Conservation (phyloP, 345 rosid genomes). For the Populus pruinosa region DNA sequence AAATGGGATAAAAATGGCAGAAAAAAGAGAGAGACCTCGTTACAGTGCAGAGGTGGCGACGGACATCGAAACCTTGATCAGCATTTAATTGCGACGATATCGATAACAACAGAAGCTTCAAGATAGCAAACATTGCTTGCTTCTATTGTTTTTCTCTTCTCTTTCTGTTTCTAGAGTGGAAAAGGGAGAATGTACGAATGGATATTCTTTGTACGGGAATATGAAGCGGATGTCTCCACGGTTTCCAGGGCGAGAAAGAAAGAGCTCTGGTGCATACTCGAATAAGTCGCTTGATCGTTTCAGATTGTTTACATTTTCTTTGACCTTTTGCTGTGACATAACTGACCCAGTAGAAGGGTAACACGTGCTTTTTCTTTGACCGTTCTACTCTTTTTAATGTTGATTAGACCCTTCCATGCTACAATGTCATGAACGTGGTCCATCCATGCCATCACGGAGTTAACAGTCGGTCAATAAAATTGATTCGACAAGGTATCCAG, state of each 20-base stretch:
- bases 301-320: neutral
- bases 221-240: neutral
- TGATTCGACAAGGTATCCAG: too few relatives aligned
- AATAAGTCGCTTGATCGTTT: neutral
- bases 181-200: neutral
- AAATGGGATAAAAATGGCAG: neutral
- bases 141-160: neutral
- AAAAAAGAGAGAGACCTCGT: constrained; percentile 41
- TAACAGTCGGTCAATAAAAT: too few relatives aligned
- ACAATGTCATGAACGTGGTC: too few relatives aligned
- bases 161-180: neutral
- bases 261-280: neutral
- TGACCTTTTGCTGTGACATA: neutral
- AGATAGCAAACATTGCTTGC: constrained; percentile 17
- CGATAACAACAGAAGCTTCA: constrained; percentile 19
- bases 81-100: constrained; percentile 24
- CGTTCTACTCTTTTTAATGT: too few relatives aligned
- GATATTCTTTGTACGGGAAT: neutral
- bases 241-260: neutral
- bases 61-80: constrained; percentile 60
- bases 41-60: constrained; percentile 64
- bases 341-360: neutral
- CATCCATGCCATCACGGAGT: too few relatives aligned
- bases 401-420: too few relatives aligned
- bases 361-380: neutral